Evolutionary conservation across 768 basidiomycete genomes (phyloP).

Genomic region (Tulasnella sp.): DNA sequence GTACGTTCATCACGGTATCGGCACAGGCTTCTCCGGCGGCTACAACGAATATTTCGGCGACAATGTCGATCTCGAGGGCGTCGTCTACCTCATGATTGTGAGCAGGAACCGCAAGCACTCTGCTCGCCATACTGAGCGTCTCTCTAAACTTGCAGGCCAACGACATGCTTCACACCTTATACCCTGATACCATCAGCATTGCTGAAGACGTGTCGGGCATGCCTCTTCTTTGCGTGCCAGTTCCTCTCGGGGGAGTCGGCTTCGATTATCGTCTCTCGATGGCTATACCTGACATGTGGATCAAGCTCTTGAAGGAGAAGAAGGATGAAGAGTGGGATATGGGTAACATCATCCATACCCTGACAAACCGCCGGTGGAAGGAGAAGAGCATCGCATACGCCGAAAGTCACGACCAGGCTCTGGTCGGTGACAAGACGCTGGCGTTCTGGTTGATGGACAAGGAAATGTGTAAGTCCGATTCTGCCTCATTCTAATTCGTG

Average conservation of each 20-base stretch:
- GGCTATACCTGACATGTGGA: constrained; percentile 99
- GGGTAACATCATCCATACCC: constrained; percentile 74
- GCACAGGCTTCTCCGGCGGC: constrained; percentile 93
- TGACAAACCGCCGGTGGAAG: constrained; percentile 79
- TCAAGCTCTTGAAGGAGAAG: constrained; percentile 93
- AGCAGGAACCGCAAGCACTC: constrained; percentile 18
- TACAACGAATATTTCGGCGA: constrained; percentile 98
- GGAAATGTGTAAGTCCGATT: constrained; percentile 78
- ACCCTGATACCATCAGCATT: constrained; percentile 77
- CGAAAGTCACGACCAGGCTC: constrained; percentile 95
- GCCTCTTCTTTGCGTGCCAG: constrained; percentile 84
- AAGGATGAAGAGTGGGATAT: constrained; percentile 83
- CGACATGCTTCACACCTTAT: constrained; percentile 74
- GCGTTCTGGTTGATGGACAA: constrained; percentile 99
- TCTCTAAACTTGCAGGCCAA: constrained; percentile 60
- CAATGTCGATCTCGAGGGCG: constrained; percentile 74
- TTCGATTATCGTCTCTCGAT: constrained; percentile 98
- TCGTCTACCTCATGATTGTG: constrained; percentile 98
- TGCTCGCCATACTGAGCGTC: background rate
- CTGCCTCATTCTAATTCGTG: background rate
- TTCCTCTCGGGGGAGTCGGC: constrained; percentile 77
- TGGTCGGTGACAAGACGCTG: constrained; percentile 97
- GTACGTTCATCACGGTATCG: constrained; percentile 97
- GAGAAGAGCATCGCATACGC: constrained; percentile 92
- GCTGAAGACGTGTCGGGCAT: constrained; percentile 99